Percentiles rank a stretch among this genome's conserved stretches.
Evolutionary conservation across 1,284 basidiomycete species (phyloP).

Genomic region (Polyporus tsugae): DNA sequence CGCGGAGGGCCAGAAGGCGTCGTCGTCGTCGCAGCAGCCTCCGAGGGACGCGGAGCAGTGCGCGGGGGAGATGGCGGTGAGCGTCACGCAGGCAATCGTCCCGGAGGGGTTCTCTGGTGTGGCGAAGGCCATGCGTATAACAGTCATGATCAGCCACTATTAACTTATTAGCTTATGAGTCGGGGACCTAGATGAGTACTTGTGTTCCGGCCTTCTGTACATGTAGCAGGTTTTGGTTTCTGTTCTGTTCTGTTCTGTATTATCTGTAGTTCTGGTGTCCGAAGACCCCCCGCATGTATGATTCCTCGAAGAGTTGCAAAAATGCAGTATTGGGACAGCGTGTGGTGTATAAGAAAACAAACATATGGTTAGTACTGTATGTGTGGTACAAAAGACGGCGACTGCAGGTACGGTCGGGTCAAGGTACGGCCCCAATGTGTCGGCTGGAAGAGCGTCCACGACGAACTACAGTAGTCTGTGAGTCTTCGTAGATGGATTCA

Average conservation of each 20-base stretch:
- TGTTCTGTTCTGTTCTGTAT: neutral
- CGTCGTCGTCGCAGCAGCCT: neutral
- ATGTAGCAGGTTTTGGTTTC: neutral
- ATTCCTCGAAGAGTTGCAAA: too few species aligned
- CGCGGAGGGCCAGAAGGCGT: neutral
- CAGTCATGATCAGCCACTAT: constrained; percentile 25
- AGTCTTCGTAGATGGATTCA: too few species aligned
- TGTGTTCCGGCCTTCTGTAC: neutral
- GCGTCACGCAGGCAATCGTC: constrained; percentile 14
- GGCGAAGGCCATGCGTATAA: constrained; percentile 24
- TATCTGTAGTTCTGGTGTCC: neutral
- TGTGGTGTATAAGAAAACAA: neutral
- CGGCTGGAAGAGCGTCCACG: too few species aligned
- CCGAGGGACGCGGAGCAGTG: constrained; percentile 10
- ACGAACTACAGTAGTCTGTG: too few species aligned
- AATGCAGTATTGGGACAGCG: too few species aligned
- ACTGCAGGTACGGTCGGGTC: too few species aligned
- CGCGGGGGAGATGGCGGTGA: constrained; percentile 28
- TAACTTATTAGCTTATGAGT: neutral
- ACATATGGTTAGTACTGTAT: too few species aligned
- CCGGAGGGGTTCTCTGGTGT: constrained; percentile 3
- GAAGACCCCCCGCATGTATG: neutral
- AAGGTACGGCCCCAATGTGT: too few species aligned
- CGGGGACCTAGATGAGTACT: neutral
- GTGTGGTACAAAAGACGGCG: too few species aligned